Evolutionary conservation across 257 asterid species (phyloP), one percentile per base, ranked within the genome.

Genomic region (Fraxinus anomala): DNA sequence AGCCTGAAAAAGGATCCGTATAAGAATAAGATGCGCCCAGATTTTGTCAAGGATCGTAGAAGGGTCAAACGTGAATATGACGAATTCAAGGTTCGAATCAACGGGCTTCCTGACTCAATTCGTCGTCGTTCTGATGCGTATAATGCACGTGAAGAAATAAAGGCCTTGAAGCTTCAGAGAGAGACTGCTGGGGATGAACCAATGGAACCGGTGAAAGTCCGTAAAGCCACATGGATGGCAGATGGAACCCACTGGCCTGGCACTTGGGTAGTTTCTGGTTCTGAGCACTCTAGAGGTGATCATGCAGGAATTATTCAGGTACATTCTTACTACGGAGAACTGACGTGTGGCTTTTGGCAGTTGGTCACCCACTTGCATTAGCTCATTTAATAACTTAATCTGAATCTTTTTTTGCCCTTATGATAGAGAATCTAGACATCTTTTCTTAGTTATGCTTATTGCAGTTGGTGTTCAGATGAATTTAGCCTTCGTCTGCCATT

Each of bases 11-110:
- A 69, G 13, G 77, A 78, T 63, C 82, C 82, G 4, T 71, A 49
- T 4, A 78, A 72, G 67, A 72, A 78, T 68, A 78, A 78, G 77
- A 71, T 71, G 14, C 70, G 68, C 19, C n/a, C 73, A 4, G 82
- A 78, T 72, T 78, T 78, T 78, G 82, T 78, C 24, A 78, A 78
- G 77, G 82, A 78, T 31, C 70, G 82, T 33, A 40, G 82, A 63
- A 42, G 65, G 47, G 82, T 72, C 36, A 78, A 78, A 49, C 63
- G 77, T 61, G 82, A 78, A 73, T 72, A 72, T n/a, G 82, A 78
- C 44, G 54, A 7, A 40, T 67, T 63, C 69, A 63, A 63, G 69
- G 69, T 63, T 63, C 69, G 69, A 63, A 63, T 63, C 69, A 63
- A 63, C 14, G 69, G 69, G 7, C 69, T 63, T 63, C 69, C 69